These are phyloP conservation scores for Cymbopogon citratus DNA, from an alignment of 176 grass and related monocot species.

Conservation along the genomic window DNA sequence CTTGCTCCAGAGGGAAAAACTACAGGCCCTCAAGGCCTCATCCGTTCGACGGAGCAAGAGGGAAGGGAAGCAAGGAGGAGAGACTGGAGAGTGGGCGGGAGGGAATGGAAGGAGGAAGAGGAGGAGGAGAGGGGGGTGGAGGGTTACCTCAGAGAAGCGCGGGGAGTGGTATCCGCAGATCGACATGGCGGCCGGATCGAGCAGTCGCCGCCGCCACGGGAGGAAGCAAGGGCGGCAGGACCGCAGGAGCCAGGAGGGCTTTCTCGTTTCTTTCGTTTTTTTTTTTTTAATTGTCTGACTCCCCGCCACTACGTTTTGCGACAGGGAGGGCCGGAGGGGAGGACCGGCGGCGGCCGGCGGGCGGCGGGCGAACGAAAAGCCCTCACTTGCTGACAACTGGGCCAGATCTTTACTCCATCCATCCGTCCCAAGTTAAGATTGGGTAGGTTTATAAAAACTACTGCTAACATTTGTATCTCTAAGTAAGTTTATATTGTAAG, in stretches of 20 bases:
- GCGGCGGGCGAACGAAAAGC: no score
- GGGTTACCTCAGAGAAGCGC: constrained; percentile 74
- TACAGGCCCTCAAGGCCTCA: not conserved
- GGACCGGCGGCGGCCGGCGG: no score
- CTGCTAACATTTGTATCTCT: no score
- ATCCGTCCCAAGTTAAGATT: no score
- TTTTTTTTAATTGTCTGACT: not conserved
- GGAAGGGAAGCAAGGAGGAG: not conserved
- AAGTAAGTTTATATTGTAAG: no score
- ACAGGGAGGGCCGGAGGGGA: no score
- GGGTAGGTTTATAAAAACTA: no score
- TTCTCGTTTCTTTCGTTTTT: not conserved
- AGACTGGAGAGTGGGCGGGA: not conserved
- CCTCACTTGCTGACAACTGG: no score
- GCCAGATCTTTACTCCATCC: no score
- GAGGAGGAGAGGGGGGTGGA: no score
- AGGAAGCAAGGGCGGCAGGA: not conserved
- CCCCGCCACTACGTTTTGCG: constrained; percentile 31
- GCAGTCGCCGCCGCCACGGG: constrained; percentile 26
- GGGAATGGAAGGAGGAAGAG: not conserved
- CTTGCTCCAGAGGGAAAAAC: not conserved
- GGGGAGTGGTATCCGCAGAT: constrained; percentile 61
- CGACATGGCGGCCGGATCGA: constrained; percentile 36
- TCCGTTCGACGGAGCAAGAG: not conserved
- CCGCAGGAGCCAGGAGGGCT: not conserved